Conservation (phyloP, 371 early-diverging fungal genomes). For the Mortierella sp. region DNA sequence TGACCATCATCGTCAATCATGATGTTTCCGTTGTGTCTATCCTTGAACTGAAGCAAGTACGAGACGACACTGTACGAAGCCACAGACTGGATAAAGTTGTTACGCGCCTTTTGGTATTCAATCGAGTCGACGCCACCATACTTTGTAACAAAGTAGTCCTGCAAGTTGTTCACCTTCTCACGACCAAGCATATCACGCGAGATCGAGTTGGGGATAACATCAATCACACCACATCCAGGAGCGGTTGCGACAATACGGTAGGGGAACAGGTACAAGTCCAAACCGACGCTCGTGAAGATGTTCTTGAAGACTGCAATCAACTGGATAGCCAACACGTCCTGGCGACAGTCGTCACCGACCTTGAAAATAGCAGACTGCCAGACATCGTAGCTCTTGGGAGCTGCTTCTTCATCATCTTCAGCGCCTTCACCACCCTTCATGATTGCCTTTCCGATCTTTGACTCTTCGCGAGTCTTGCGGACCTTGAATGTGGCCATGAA, state of each 20-base stretch:
- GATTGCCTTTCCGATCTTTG: conserved; percentile 66
- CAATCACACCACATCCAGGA: conserved; percentile 98
- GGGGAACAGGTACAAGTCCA: conserved; percentile 97
- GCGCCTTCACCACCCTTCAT: conserved; percentile 56
- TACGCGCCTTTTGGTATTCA: conserved; percentile 92
- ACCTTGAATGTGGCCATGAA: conserved; percentile 99
- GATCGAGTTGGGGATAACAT: conserved; percentile 98
- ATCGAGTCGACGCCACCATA: conserved; percentile 96
- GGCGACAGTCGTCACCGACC: conserved; percentile 99
- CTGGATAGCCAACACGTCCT: conserved; percentile 98
- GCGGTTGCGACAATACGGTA: conserved; percentile 99
- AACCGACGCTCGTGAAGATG: conserved; percentile 91
- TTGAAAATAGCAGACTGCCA: conserved; percentile 98
- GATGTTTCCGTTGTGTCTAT: conserved; percentile 99
- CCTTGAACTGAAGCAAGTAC: conserved; percentile 98
- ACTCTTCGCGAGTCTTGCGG: conserved; percentile 66
- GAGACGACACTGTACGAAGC: conserved; percentile 98
- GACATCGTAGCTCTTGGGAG: conserved; percentile 59
- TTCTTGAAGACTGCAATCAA: conserved; percentile 98
- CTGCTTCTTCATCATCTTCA: conserved; percentile 49
- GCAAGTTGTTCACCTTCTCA: conserved; percentile 97
- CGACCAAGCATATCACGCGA: conserved; percentile 99
- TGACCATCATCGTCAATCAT: conserved; percentile 99
- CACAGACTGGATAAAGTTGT: conserved; percentile 95
- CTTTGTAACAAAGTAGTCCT: conserved; percentile 95